Evolutionary conservation across 148 eudicot genomes (phyloP).

Genomic region (Agrostemma githago): DNA sequence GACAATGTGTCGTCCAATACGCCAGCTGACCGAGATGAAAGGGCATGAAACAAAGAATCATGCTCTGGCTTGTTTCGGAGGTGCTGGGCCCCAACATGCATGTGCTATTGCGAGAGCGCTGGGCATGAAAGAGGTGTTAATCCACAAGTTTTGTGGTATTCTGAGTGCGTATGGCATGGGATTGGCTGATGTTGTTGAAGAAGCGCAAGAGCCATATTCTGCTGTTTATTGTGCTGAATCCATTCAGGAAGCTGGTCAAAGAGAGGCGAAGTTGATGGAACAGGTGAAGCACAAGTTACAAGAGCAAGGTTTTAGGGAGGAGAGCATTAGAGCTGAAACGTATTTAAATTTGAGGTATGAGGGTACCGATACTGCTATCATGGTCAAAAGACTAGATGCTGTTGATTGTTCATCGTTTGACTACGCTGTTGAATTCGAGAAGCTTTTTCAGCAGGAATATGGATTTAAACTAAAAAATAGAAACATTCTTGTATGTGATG

Average conservation of each 20-base stretch:
- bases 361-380: conserved; percentile 95
- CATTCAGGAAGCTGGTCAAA: conserved; percentile 55
- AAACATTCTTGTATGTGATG: conserved; percentile 75
- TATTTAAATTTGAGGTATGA: conserved; percentile 86
- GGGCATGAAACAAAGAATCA: conserved; percentile 95
- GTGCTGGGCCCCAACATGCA: conserved; percentile 99
- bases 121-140: conserved; percentile 88
- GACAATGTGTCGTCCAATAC: conserved; percentile 97
- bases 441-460: conserved; percentile 79
- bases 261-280: conserved; percentile 56
- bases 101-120: conserved; percentile 96
- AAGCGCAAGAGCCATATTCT: conserved; percentile 86
- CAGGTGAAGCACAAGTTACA: conserved; percentile 64
- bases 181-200: conserved; percentile 94
- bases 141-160: conserved; percentile 96
- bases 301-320: conserved; percentile 73
- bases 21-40: conserved; percentile 98
- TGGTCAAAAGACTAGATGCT: conserved; percentile 58
- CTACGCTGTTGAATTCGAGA: conserved; percentile 71
- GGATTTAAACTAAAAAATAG: conserved; percentile 88
- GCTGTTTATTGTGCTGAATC: conserved; percentile 68
- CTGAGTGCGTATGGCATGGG: conserved; percentile 99
- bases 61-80: conserved; percentile 99
- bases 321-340: conserved; percentile 57
- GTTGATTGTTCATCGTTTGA: conserved; percentile 52